Evolutionary conservation across 176 grass and related monocot genomes (phyloP).

Genomic region (Puccinellia tenuiflora): DNA sequence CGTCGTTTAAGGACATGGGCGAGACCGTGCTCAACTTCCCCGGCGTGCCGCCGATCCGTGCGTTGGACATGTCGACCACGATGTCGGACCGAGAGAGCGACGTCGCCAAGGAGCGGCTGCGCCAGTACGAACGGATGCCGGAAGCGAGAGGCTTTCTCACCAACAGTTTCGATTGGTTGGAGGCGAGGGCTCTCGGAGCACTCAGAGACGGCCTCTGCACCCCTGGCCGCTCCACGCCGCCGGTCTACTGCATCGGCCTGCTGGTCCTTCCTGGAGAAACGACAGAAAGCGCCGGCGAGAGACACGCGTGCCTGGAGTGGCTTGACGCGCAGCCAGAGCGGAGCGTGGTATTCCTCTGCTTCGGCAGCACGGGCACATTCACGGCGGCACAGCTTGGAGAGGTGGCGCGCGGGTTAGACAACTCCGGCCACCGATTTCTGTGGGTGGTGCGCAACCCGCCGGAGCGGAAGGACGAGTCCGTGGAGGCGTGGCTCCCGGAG

Average conservation of each 20-base stretch:
- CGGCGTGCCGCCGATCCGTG: constrained; percentile 14
- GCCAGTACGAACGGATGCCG: background rate
- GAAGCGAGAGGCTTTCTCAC: background rate
- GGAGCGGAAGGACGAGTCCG: background rate
- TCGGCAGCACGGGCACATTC: constrained; percentile 34
- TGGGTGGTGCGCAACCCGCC: background rate
- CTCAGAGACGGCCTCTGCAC: background rate
- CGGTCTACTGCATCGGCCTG: background rate
- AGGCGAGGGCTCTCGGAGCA: background rate
- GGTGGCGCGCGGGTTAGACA: constrained; percentile 20
- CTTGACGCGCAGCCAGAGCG: constrained; percentile 35
- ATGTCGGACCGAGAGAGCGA: background rate
- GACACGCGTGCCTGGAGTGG: constrained; percentile 45
- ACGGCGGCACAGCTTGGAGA: constrained; percentile 9
- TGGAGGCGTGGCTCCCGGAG: background rate
- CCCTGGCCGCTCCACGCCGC: background rate
- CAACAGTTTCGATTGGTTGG: background rate
- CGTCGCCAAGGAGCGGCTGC: background rate
- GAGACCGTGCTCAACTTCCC: constrained; percentile 13
- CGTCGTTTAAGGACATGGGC: constrained; percentile 27
- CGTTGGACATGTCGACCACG: background rate
- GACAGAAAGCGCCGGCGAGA: background rate
- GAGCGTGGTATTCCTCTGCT: constrained; percentile 57
- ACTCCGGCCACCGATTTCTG: background rate
- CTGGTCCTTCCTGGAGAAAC: too few relatives aligned